Percentiles rank a stretch among this genome's conserved stretches.
Conservation (phyloP, 1,284 basidiomycete species). For the Abortiporus biennis region DNA sequence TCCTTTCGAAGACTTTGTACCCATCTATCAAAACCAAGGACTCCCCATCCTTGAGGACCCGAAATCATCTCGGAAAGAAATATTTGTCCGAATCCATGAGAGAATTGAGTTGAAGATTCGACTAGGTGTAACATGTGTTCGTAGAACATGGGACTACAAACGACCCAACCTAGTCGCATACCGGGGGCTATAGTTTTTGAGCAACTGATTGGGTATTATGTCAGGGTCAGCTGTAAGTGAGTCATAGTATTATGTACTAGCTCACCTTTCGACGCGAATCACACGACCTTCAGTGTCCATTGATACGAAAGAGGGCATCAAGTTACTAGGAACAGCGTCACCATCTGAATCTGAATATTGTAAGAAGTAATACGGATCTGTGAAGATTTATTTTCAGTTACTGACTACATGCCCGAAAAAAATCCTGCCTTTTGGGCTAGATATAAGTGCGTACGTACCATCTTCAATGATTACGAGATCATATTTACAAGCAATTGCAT, state of each 20-base stretch:
- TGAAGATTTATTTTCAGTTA: neutral
- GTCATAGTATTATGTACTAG: too few species aligned
- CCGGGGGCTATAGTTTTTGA: slow-evolving; percentile 40
- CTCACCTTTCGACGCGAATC: slow-evolving; percentile 37
- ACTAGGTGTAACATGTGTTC: slow-evolving; percentile 28
- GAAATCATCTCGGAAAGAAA: slow-evolving; percentile 36
- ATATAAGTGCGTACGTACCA: slow-evolving; percentile 16
- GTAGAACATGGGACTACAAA: slow-evolving; percentile 32
- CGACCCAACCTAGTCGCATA: slow-evolving; percentile 40
- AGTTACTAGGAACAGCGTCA: slow-evolving; percentile 9
- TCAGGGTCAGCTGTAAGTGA: too few species aligned
- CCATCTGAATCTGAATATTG: slow-evolving; percentile 21
- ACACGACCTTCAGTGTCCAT: slow-evolving; percentile 41
- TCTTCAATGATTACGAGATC: slow-evolving; percentile 40
- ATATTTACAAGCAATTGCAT: slow-evolving; percentile 33
- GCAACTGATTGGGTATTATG: too few species aligned
- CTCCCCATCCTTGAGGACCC: slow-evolving; percentile 30
- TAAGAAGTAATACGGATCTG: slow-evolving; percentile 34
- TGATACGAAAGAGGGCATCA: slow-evolving; percentile 31
- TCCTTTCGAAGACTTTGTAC: slow-evolving; percentile 33
- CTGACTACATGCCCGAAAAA: too few species aligned
- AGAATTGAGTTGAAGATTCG: slow-evolving; percentile 38
- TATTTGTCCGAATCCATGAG: slow-evolving; percentile 40
- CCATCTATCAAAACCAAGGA: slow-evolving; percentile 37
- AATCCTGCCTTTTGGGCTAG: too few species aligned